Conservation (phyloP, 2,329 filamentous ascomycete genomes). For the Pseudogymnoascus sp. region DNA sequence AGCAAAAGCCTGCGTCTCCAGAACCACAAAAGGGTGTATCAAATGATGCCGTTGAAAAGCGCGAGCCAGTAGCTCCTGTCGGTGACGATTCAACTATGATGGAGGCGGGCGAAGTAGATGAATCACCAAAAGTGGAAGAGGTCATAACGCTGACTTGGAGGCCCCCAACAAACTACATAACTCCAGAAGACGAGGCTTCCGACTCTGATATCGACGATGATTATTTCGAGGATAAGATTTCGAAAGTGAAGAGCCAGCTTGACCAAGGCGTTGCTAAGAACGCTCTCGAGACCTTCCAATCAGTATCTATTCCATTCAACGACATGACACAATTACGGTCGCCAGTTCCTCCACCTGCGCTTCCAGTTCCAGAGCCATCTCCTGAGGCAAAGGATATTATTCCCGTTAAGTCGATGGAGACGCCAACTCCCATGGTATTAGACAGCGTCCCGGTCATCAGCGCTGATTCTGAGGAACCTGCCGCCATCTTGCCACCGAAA, state of each 20-base stretch:
- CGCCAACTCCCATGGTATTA: background rate
- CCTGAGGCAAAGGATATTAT: background rate
- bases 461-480: background rate
- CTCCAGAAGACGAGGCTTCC: constrained; percentile 18
- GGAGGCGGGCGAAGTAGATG: constrained; percentile 11
- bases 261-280: background rate
- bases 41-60: background rate
- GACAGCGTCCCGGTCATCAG: background rate
- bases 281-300: background rate
- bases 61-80: background rate
- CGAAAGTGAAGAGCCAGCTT: constrained; percentile 22
- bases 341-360: background rate
- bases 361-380: background rate
- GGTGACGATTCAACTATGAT: background rate
- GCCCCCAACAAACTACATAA: background rate
- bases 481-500: background rate
- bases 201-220: constrained; percentile 28
- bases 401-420: background rate
- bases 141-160: background rate
- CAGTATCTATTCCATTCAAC: constrained; percentile 8
- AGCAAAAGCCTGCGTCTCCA: background rate
- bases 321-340: background rate
- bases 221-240: constrained; percentile 28
- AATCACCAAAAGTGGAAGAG: constrained; percentile 1
- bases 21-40: background rate